Evolutionary conservation across 306 rosid species (phyloP).

Genomic region (Sesbania bispinosa): DNA sequence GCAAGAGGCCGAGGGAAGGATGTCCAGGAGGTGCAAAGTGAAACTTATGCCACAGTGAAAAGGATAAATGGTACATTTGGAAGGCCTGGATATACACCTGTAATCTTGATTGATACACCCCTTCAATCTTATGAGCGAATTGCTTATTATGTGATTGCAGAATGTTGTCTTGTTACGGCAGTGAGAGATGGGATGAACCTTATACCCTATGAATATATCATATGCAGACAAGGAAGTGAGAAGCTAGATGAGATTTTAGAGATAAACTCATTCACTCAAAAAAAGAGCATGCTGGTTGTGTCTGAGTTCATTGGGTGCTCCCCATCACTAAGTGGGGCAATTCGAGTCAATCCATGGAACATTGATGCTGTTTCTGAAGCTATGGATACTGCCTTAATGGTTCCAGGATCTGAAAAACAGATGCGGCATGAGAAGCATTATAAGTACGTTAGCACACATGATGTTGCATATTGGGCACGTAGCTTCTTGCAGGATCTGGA

Average conservation of each 20-base stretch:
- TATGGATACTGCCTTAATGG: constrained; percentile 57
- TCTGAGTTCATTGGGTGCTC: constrained; percentile 94
- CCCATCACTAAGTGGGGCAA: constrained; percentile 88
- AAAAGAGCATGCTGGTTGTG: constrained; percentile 77
- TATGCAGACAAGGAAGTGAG: constrained; percentile 73
- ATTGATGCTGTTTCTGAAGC: constrained; percentile 77
- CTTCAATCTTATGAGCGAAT: constrained; percentile 50
- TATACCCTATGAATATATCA: constrained; percentile 78
- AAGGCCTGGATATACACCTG: not conserved
- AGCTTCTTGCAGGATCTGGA: constrained; percentile 81
- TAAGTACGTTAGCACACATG: constrained; percentile 75
- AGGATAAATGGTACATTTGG: constrained; percentile 65
- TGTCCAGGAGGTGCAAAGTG: constrained; percentile 71
- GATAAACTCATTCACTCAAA: constrained; percentile 37
- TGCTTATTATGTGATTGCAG: constrained; percentile 79
- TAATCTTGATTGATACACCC: too few relatives aligned
- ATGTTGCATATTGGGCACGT: constrained; percentile 84
- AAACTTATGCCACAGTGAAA: constrained; percentile 51
- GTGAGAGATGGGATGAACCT: constrained; percentile 90
- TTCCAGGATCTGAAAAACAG: constrained; percentile 59
- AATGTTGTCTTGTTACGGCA: constrained; percentile 86
- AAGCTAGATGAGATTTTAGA: constrained; percentile 53
- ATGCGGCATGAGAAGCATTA: constrained; percentile 84
- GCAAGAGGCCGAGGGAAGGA: constrained; percentile 85
- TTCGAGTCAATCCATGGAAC: constrained; percentile 92